Evolutionary conservation across 371 early-diverging fungal species (phyloP).

Genomic region (Rhizopus sp.): DNA sequence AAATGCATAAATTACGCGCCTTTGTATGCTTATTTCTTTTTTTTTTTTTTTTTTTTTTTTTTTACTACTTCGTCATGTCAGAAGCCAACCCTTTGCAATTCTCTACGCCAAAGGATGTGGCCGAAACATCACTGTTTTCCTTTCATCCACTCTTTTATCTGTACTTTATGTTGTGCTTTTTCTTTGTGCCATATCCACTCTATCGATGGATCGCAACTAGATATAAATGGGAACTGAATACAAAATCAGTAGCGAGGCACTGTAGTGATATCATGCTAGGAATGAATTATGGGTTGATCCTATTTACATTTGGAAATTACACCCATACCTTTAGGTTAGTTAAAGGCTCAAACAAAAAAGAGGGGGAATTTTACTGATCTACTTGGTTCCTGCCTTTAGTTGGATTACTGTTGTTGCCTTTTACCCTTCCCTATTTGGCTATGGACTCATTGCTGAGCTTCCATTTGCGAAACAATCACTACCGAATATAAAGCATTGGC

Average conservation of each 20-base stretch:
- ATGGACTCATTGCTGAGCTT: constrained; percentile 67
- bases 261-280: constrained; percentile 65
- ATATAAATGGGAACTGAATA: constrained; percentile 67
- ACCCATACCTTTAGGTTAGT: constrained; percentile 65
- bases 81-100: constrained; percentile 5
- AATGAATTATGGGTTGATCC: constrained; percentile 60
- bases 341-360: neutral
- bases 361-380: neutral
- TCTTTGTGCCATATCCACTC: constrained; percentile 57
- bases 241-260: constrained; percentile 64
- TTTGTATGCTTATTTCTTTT: neutral
- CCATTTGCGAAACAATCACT: constrained; percentile 75
- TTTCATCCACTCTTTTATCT: constrained; percentile 57
- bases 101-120: constrained; percentile 5
- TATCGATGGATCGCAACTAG: constrained; percentile 60
- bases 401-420: constrained; percentile 76
- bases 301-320: constrained; percentile 87
- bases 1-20: neutral
- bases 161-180: constrained; percentile 57
- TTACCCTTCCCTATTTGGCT: constrained; percentile 73
- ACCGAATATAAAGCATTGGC: constrained; percentile 72
- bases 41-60: constrained; percentile 9
- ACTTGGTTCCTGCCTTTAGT: constrained; percentile 19
- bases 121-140: constrained; percentile 40
- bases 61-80: neutral